Base-by-base conservation (phyloP, 2,329 filamentous ascomycete species). In the Colletotrichum trifolii region DNA sequence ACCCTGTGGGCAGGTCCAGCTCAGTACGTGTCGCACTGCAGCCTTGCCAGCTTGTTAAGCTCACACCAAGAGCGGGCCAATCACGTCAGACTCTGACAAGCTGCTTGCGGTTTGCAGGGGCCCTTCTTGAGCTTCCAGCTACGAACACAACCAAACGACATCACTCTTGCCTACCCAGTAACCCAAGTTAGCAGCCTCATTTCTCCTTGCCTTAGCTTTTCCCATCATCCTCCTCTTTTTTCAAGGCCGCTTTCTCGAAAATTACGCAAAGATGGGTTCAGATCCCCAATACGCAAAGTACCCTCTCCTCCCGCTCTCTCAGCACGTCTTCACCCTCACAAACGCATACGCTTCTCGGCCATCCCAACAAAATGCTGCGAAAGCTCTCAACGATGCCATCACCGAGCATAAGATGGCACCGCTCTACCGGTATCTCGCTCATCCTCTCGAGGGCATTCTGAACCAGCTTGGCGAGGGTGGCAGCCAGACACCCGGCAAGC, bases 201-300 rank as follows among this genome's bases (percentile, higher is more conserved):
- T 47, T 38, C 25, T 62, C 46, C 48, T 48, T 45, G 36, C 42
- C 38, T 46, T 33, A 50, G 43, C 47, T 15, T 54, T 36, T 13
- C 17, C 53, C n/a, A 8, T 12, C 8, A 33, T 35, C 15, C 17
- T 34, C 11, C 35, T 15, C 36, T 17, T n/a, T 40, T 40, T 8
- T 13, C 38, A 49, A 55, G 33, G 48, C 33, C 40, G 17, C 40
- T 36, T 52, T 12, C 47, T 48, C 17, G 33, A 53, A 5, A 11
- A 10, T 53, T 52, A 40, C 63, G 60, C 54, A 54, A 66, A 66
- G 54, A 94, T 91, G 88, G 88, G 88, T 73, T 87, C 92, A 75
- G 92, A 96, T 81, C 91, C 91, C 71, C 92, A 94, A 79, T 94
- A 94, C 81, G 90, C 91, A 73, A 92, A 93, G 80, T 95, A 91